Conservation (phyloP, 1,139 yeast species). For the Saccharomyces pastorianus region DNA sequence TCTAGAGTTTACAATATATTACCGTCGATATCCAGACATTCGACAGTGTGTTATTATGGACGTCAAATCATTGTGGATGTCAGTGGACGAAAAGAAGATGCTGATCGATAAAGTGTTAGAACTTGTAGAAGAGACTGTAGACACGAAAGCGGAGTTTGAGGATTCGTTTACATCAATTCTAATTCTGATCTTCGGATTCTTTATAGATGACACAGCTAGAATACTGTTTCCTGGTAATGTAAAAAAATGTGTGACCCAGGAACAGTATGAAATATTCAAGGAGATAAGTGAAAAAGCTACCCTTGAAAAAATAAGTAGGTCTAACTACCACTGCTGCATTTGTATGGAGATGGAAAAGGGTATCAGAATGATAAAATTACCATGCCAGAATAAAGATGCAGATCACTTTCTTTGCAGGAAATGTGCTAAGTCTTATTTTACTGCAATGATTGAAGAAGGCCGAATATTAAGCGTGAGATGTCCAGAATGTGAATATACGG, state of each 20-base stretch:
- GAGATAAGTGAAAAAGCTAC: constrained; percentile 23
- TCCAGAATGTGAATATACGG: constrained; percentile 43
- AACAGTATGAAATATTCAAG: constrained; percentile 16
- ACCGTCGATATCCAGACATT: constrained; percentile 23
- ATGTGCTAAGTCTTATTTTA: constrained; percentile 44
- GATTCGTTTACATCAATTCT: constrained; percentile 39
- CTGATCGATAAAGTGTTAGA: constrained; percentile 24
- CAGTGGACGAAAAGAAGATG: constrained; percentile 10
- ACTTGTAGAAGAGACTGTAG: constrained; percentile 34
- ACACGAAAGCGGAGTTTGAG: constrained; percentile 21
- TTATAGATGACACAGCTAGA: constrained; percentile 32
- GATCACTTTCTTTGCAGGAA: constrained; percentile 45
- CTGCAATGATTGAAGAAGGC: constrained; percentile 42
- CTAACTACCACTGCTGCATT: constrained; percentile 48
- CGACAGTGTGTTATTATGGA: constrained; percentile 31
- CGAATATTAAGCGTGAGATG: constrained; percentile 50
- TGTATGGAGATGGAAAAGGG: constrained; percentile 53
- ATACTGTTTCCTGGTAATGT: constrained; percentile 20
- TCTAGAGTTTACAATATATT: constrained; percentile 19
- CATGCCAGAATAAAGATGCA: constrained; percentile 19
- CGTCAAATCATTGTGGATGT: constrained; percentile 30
- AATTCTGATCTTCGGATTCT: constrained; percentile 39
- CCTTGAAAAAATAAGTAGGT: constrained; percentile 32
- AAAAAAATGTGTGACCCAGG: constrained; percentile 11
- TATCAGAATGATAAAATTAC: constrained; percentile 36